Conservation (phyloP, 1,284 basidiomycete genomes). For the Cutaneotrichosporon mucoides region DNA sequence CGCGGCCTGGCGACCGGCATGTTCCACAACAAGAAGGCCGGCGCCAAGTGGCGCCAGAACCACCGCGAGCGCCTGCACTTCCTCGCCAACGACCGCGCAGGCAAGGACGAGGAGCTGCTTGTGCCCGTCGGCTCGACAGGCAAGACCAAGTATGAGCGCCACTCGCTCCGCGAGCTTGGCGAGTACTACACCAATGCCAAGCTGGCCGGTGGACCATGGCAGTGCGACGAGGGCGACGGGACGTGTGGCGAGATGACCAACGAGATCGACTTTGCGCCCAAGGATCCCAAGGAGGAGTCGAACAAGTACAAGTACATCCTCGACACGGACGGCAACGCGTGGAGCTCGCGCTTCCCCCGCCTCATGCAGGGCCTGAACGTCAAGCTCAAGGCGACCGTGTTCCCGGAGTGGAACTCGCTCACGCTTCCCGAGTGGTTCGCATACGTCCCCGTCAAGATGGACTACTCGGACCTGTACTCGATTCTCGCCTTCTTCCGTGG, state of each 20-base stretch:
- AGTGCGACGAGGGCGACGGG: conserved; percentile 48
- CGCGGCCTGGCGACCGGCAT: conserved; percentile 47
- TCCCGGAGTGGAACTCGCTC: conserved; percentile 51
- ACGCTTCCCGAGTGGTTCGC: conserved; percentile 50
- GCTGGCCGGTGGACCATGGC: conserved; percentile 43
- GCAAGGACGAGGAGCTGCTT: conserved; percentile 31
- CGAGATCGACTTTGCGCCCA: conserved; percentile 42
- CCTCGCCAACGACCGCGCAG: conserved; percentile 41
- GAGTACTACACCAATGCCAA: conserved; percentile 48
- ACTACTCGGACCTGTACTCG: conserved; percentile 50
- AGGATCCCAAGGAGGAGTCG: conserved; percentile 40
- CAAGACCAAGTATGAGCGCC: conserved; percentile 31
- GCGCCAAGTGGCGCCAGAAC: conserved; percentile 43
- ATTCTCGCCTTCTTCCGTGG: conserved; percentile 51
- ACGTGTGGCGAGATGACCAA: conserved; percentile 47
- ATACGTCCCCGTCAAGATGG: conserved; percentile 50
- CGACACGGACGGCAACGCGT: conserved; percentile 50
- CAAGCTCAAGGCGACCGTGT: conserved; percentile 49
- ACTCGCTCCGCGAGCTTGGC: conserved; percentile 33
- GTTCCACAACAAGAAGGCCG: conserved; percentile 42
- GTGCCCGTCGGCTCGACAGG: conserved; percentile 38
- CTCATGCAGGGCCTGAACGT: conserved; percentile 48
- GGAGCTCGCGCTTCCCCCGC: conserved; percentile 49
- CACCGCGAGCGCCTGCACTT: conserved; percentile 48
- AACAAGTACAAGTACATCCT: conserved; percentile 51